phyloP scores from a whole-genome alignment of 2,329 filamentous ascomycete species.

The Diplodia seriata region DNA sequence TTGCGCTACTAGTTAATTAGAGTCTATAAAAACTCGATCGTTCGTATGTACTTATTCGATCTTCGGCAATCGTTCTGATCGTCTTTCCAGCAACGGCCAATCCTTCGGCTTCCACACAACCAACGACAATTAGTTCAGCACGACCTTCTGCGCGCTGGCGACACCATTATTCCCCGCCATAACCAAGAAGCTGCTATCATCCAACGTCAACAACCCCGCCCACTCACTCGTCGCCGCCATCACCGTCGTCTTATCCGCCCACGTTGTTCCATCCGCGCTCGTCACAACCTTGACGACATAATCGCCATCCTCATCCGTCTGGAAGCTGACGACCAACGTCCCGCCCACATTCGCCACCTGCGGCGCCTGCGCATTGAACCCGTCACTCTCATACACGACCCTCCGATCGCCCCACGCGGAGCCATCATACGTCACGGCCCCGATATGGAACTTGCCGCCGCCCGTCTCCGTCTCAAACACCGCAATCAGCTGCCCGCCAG shows the following conservation, averaged over 20 bases:
- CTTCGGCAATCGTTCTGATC: too few relatives aligned
- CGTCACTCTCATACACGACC: slow-evolving; percentile 46
- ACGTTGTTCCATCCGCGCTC: slow-evolving; percentile 41
- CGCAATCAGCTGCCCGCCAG: slow-evolving; percentile 44
- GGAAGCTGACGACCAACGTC: slow-evolving; percentile 53
- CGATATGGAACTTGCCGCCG: slow-evolving; percentile 45
- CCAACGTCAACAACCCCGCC: slow-evolving; percentile 42
- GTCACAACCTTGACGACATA: slow-evolving; percentile 39
- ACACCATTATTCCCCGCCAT: slow-evolving; percentile 40
- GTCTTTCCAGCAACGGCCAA: too few relatives aligned
- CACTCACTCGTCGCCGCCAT: slow-evolving; percentile 40
- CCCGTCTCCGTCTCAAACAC: slow-evolving; percentile 53
- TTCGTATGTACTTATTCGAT: too few relatives aligned
- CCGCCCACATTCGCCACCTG: slow-evolving; percentile 54
- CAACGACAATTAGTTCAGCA: slow-evolving; percentile 7
- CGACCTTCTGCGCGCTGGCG: slow-evolving; percentile 41
- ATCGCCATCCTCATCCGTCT: slow-evolving; percentile 54
- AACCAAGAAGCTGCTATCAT: slow-evolving; percentile 40
- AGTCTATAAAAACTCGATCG: too few relatives aligned
- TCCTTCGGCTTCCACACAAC: too few relatives aligned
- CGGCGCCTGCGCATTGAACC: slow-evolving; percentile 49
- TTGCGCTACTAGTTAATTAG: too few relatives aligned
- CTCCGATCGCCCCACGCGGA: slow-evolving; percentile 48
- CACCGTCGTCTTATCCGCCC: slow-evolving; percentile 44
- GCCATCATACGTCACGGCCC: slow-evolving; percentile 54